phyloP scores from a whole-genome alignment of 2,329 filamentous ascomycete species.

The Seiridium unicorne region DNA sequence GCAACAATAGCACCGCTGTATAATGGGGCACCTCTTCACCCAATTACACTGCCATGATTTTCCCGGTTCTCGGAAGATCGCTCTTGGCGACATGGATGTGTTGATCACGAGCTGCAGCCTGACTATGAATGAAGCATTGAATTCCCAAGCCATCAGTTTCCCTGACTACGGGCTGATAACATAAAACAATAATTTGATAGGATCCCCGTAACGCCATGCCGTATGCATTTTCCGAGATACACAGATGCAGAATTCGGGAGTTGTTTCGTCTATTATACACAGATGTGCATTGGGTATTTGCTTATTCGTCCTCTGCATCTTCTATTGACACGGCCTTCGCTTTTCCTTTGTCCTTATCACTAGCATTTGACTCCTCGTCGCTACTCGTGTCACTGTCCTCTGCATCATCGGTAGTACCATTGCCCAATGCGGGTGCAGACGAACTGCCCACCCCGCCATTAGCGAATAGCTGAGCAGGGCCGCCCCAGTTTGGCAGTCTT shows the following conservation, averaged over 20 bases:
- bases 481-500: constrained; percentile 49
- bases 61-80: too few relatives aligned
- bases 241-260: constrained; percentile 14
- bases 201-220: constrained; percentile 30
- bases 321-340: constrained; percentile 28
- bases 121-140: too few relatives aligned
- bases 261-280: constrained; percentile 1
- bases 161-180: too few relatives aligned
- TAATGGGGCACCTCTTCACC: too few relatives aligned
- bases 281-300: neutral
- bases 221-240: constrained; percentile 22
- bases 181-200: too few relatives aligned
- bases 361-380: constrained; percentile 15
- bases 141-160: too few relatives aligned
- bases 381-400: constrained; percentile 11
- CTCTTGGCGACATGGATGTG: too few relatives aligned
- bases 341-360: constrained; percentile 18
- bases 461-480: constrained; percentile 46
- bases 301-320: constrained; percentile 19
- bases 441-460: constrained; percentile 18
- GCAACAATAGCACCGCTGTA: too few relatives aligned
- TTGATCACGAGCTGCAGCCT: too few relatives aligned
- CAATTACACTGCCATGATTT: too few relatives aligned
- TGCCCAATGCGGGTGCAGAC: constrained; percentile 2
- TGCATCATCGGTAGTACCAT: constrained; percentile 12